Percentiles rank a stretch among this genome's conserved stretches.
Evolutionary conservation across 768 basidiomycete species (phyloP).

Genomic region (Fistulinella prunicolor): DNA sequence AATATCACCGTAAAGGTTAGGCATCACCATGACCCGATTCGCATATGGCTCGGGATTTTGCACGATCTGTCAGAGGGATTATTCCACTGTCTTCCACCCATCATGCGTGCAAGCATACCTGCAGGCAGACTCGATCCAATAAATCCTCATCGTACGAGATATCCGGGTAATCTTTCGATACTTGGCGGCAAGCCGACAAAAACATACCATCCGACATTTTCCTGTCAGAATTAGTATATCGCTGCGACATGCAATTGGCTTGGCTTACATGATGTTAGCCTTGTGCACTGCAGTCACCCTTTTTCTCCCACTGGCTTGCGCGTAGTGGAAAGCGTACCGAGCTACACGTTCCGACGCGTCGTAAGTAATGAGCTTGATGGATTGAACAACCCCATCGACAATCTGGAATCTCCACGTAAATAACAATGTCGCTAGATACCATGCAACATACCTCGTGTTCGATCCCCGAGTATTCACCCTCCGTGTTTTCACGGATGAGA

Average conservation of each 20-base stretch:
- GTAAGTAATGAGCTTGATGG: conserved; percentile 99
- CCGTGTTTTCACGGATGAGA: conserved; percentile 98
- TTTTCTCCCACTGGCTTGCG: conserved; percentile 80
- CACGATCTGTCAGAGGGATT: conserved; percentile 58
- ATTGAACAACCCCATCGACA: conserved; percentile 97
- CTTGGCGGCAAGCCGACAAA: conserved; percentile 93
- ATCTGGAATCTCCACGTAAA: conserved; percentile 47
- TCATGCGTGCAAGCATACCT: conserved; percentile 44
- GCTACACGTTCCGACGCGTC: conserved; percentile 98
- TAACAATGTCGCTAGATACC: background rate
- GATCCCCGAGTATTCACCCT: conserved; percentile 99
- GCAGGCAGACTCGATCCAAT: conserved; percentile 92
- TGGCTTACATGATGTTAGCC: conserved; percentile 93
- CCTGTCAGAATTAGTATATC: conserved; percentile 46
- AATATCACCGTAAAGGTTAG: conserved; percentile 95
- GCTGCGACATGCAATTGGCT: background rate
- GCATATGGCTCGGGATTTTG: conserved; percentile 92
- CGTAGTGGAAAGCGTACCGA: conserved; percentile 97
- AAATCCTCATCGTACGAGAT: conserved; percentile 96
- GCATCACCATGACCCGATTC: conserved; percentile 99
- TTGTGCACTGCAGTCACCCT: conserved; percentile 99
- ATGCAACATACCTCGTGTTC: conserved; percentile 81
- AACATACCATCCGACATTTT: conserved; percentile 99
- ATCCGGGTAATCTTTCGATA: conserved; percentile 93
- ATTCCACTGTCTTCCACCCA: background rate